phyloP scores from a whole-genome alignment of 495 filamentous ascomycete species.

The Apiosordaria backusii region DNA sequence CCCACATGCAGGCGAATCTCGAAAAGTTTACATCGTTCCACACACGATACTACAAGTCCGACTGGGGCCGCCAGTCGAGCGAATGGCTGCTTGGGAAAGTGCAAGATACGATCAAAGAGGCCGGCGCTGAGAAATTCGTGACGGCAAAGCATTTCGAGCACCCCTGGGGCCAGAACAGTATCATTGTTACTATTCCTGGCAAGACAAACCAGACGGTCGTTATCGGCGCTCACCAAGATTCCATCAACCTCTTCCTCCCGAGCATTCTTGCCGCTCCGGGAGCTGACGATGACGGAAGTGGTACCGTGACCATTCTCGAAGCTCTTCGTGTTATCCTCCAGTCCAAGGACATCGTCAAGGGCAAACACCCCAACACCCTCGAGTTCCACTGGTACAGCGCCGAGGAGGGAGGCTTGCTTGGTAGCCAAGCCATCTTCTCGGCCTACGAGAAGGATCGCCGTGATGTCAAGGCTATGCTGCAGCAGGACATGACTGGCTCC shows the following conservation, averaged over 20 bases:
- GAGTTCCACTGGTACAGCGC: conserved; percentile 99
- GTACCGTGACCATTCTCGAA: conserved; percentile 60
- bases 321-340: conserved; percentile 57
- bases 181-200: conserved; percentile 92
- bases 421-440: conserved; percentile 84
- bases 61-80: conserved; percentile 80
- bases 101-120: conserved; percentile 61
- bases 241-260: conserved; percentile 87
- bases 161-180: conserved; percentile 82
- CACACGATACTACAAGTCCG: conserved; percentile 51
- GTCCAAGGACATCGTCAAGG: conserved; percentile 46
- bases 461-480: conserved; percentile 93
- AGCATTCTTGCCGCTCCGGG: conserved; percentile 67
- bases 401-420: conserved; percentile 90
- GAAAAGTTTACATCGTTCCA: conserved; percentile 33
- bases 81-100: conserved; percentile 82
- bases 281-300: conserved; percentile 59
- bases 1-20: conserved; percentile 73
- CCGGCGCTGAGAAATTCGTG: conserved; percentile 66
- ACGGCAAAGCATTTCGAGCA: conserved; percentile 72
- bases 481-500: conserved; percentile 99
- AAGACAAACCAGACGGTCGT: conserved; percentile 76
- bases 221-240: conserved; percentile 63
- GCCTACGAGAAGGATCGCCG: conserved; percentile 71
- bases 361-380: conserved; percentile 72